Evolutionary conservation across 2,329 filamentous ascomycete species (phyloP), one percentile per base, ranked within the genome.

Genomic region (Venturia asperata): DNA sequence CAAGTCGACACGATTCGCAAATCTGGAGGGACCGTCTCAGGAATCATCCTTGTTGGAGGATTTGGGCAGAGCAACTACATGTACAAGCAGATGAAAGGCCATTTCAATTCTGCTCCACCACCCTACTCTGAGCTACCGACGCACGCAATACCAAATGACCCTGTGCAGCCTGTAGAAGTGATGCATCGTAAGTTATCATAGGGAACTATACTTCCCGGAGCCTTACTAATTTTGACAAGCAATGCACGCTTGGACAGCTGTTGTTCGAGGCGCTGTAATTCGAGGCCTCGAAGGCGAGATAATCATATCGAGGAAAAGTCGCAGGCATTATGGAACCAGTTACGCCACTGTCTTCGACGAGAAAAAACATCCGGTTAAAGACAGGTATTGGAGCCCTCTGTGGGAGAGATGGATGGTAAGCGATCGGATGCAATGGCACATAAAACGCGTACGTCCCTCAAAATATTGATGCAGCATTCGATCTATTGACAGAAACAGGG

Each of bases 321-420:
- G 89, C 68, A 89, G 87, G 82, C 86, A 90, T 73, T 92, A 93
- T 72, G 90, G 90, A 30, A 92, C 89, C 5, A 89, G 86, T 30
- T 92, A 92, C 74, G 89, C 90, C 0, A 92, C 89, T 0, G 87
- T 90, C 0, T 93, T 90, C 73, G 89, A 92, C 69, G 87, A 90
- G 71, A 81, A 83, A 61, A 89, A 87, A 72, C 90, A 93, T 73
- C 84, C 84, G 3, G 84, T 90, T 6, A 83, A 81, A 55, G 89
- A 92, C 74, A 79, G 89, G 62, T 92, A 92, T 72, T 92, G 89
- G 89, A 88, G 85, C 69, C 88, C 88, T 6, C 74, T 92, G 30
- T 91, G 88, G 88, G 88, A 92, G 77, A 77, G 88, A 61, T 92
- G 88, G 88, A 92, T 91, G 88, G 89, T 92, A 7, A 86, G 83